Base-by-base conservation (phyloP, 2,329 filamentous ascomycete genomes). In the Trichoderma citrinoviride region DNA sequence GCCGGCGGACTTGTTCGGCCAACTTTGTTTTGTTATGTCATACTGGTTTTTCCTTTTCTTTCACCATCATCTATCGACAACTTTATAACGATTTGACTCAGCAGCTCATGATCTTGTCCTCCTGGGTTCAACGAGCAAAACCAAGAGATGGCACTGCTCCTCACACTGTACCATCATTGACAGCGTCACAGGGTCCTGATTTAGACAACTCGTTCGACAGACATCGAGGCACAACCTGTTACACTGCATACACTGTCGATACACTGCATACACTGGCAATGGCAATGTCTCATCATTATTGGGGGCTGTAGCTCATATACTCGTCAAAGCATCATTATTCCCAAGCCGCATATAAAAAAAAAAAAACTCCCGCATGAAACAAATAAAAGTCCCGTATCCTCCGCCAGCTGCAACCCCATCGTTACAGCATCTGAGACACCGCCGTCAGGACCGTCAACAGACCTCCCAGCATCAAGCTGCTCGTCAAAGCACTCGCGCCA, bases 391-490 rank as follows among this genome's bases (percentile, higher is more conserved):
- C 52, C 46, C 57, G n/a, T 29, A 43, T 61, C 41, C 43, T 43
- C 41, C 41, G 21, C n/a, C 23, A n/a, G 15, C 21, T 5, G 33
- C 46, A 15, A 17, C 37, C 8, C 23, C 27, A 21, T 25, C 37
- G 12, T 3, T 61, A 65, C 56, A 65, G 29, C 46, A 65, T 44
- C 46, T 65, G 63, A 54, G 56, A 65, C 63, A 57, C n/a, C 5
- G 27, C 52, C 47, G 47, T 40, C 10, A 64, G 3, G 27, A 2
- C 50, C 25, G 43, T 17, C 23, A 66, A 25, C 29, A 66, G 29
- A 10, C 46, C 61, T 7, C 65, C 62, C 21, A 67, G 55, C 43
- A 61, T 61, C 57, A 67, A 37, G 37, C 50, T 53, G 62, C 62
- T 61, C 21, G 54, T 41, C 54, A 65, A 29, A 23, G 44, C 50